Conservation (phyloP, 805 yeast genomes). For the Lachancea mirantina region DNA sequence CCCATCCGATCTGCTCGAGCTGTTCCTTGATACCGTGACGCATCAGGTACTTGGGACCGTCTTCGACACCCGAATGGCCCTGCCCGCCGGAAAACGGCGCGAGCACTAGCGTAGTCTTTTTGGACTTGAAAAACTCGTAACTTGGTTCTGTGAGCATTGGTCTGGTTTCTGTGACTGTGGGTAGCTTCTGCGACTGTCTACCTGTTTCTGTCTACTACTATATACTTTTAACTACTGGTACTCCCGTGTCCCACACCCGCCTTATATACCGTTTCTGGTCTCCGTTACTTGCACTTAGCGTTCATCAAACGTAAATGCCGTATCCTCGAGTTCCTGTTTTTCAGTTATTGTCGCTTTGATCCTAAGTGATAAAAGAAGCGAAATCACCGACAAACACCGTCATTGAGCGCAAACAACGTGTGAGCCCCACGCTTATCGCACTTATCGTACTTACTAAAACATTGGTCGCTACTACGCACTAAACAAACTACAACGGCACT, state of each 20-base stretch:
- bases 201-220: neutral
- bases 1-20: constrained; percentile 68
- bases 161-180: neutral
- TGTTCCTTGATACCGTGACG: constrained; percentile 63
- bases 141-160: constrained; percentile 17
- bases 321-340: neutral
- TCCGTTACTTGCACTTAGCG: constrained; percentile 13
- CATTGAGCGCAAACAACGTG: no score
- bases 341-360: constrained; percentile 1
- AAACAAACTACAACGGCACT: no score
- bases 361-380: constrained; percentile 12
- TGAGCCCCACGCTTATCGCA: no score
- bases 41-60: constrained; percentile 79
- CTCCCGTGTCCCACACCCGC: neutral
- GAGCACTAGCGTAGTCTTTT: constrained; percentile 57
- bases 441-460: no score
- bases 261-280: constrained; percentile 9
- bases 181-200: neutral
- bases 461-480: no score
- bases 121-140: constrained; percentile 44
- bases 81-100: constrained; percentile 98
- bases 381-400: no score
- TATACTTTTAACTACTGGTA: neutral
- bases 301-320: neutral
- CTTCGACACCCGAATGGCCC: constrained; percentile 86